A percentile compares a stretch with the other conserved stretches of the same genome.
Evolutionary conservation across 2,329 filamentous ascomycete genomes (phyloP).

Genomic region (Ophiosphaerella narmari): DNA sequence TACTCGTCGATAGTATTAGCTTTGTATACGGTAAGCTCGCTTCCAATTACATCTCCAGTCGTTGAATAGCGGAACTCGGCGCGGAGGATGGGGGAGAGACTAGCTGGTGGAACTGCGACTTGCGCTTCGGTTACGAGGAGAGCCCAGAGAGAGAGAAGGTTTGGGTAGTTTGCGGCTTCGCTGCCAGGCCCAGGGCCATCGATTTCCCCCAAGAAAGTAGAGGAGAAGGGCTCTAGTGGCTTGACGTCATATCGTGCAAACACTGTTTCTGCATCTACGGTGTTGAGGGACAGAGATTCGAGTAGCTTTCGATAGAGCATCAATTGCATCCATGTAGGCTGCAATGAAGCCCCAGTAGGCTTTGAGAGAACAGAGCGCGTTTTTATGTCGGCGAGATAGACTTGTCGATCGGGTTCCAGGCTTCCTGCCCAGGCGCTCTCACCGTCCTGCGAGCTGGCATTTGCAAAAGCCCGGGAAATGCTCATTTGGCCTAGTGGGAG

Average conservation of each 20-base stretch:
- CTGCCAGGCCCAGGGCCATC: constrained; percentile 58
- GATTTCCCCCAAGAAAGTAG: constrained; percentile 77
- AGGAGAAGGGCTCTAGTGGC: constrained; percentile 70
- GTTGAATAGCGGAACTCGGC: constrained; percentile 59
- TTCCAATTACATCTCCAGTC: constrained; percentile 60
- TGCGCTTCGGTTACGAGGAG: constrained; percentile 67
- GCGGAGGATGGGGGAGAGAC: constrained; percentile 56
- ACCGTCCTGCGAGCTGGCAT: constrained; percentile 3
- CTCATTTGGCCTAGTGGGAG: constrained; percentile 38
- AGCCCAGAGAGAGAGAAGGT: constrained; percentile 62
- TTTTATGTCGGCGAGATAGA: constrained; percentile 90
- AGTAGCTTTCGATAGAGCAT: constrained; percentile 88
- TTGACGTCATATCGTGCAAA: constrained; percentile 74
- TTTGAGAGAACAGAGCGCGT: constrained; percentile 70
- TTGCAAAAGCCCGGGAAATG: constrained; percentile 32
- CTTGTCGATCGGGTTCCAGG: constrained; percentile 34
- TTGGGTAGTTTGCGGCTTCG: constrained; percentile 63
- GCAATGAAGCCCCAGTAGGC: constrained; percentile 68
- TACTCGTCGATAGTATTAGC: constrained; percentile 66
- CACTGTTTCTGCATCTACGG: constrained; percentile 70
- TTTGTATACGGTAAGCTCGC: constrained; percentile 69
- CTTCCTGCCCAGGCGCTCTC: constrained; percentile 9
- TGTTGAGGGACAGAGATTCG: constrained; percentile 72
- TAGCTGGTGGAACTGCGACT: constrained; percentile 56
- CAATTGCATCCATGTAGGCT: constrained; percentile 82